These are phyloP conservation scores for Epichloe glyceriae DNA, from an alignment of 2,329 filamentous ascomycete genomes.

Conservation along the genomic window DNA sequence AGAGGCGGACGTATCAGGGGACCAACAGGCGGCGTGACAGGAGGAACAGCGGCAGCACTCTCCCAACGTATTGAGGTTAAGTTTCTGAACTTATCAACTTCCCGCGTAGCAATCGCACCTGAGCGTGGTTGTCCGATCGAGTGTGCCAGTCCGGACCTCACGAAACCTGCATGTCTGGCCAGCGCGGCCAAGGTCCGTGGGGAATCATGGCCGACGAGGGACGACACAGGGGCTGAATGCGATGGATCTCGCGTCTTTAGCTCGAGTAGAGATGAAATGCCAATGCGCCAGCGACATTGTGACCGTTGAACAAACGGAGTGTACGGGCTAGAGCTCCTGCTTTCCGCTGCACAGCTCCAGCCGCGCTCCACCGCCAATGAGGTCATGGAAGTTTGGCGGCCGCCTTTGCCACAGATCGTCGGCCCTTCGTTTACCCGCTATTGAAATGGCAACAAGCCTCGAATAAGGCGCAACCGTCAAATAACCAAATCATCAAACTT, in stretches of 20 bases:
- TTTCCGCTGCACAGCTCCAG: neutral
- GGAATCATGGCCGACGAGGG: conserved; percentile 14
- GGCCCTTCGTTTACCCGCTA: neutral
- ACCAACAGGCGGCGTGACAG: conserved; percentile 1
- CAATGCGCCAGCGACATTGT: neutral
- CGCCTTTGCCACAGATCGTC: neutral
- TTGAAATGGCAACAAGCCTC: neutral
- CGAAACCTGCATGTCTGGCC: conserved; percentile 8
- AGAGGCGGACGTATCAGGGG: conserved; percentile 6
- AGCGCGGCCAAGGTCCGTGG: conserved; percentile 13
- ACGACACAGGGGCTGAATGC: neutral
- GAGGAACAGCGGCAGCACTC: conserved; percentile 9
- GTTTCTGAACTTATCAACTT: neutral
- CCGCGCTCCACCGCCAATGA: conserved; percentile 6
- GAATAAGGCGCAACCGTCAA: neutral
- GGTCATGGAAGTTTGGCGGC: conserved; percentile 6
- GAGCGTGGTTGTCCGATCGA: neutral
- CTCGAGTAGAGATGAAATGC: neutral
- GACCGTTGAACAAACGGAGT: neutral
- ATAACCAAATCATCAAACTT: too few relatives aligned
- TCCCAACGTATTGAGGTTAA: conserved; percentile 9
- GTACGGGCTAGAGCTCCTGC: neutral
- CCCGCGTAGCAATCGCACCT: neutral
- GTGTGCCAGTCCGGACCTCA: neutral
- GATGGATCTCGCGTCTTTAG: neutral